Evolutionary conservation across 345 rosid genomes (phyloP).

Genomic region (Brassica carinata): DNA sequence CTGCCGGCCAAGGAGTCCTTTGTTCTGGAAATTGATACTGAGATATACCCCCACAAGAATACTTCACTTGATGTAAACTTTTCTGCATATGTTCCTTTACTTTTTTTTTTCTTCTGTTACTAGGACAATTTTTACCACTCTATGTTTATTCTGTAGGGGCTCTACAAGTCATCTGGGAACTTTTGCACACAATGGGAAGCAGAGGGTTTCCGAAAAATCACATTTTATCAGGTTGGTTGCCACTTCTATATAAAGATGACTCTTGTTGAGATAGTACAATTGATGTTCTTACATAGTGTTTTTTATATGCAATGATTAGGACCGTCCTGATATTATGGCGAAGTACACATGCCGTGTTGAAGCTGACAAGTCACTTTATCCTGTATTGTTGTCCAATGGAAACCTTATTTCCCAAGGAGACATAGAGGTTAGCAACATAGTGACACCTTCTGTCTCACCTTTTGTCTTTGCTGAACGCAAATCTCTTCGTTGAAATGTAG

Average conservation of each 20-base stretch:
- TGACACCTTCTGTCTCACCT: conserved; percentile 1
- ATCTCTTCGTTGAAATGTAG: conserved; percentile 45
- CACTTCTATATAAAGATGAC: conserved; percentile 15
- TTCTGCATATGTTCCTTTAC: background rate
- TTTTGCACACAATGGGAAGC: conserved; percentile 99
- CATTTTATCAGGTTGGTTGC: conserved; percentile 78
- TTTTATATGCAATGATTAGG: conserved; percentile 49
- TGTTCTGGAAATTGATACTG: conserved; percentile 75
- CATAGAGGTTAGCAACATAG: conserved; percentile 55
- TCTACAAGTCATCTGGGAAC: conserved; percentile 90
- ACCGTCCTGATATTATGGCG: conserved; percentile 98
- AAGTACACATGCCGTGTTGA: conserved; percentile 90
- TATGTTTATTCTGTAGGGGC: conserved; percentile 57
- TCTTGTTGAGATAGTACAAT: conserved; percentile 7
- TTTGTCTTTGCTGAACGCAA: conserved; percentile 26
- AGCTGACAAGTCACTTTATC: conserved; percentile 85
- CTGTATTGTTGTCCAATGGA: conserved; percentile 90
- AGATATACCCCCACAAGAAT: conserved; percentile 87
- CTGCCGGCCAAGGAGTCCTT: conserved; percentile 66
- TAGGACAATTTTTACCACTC: background rate
- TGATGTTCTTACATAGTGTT: conserved; percentile 24
- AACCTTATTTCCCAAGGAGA: conserved; percentile 85
- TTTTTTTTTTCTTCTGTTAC: background rate
- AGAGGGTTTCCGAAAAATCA: conserved; percentile 96
- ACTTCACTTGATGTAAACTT: conserved; percentile 78